A percentile compares a stretch with the other conserved stretches of the same genome.
Conservation (phyloP, 1,139 yeast genomes). For the Geotrichum bryndzae region DNA sequence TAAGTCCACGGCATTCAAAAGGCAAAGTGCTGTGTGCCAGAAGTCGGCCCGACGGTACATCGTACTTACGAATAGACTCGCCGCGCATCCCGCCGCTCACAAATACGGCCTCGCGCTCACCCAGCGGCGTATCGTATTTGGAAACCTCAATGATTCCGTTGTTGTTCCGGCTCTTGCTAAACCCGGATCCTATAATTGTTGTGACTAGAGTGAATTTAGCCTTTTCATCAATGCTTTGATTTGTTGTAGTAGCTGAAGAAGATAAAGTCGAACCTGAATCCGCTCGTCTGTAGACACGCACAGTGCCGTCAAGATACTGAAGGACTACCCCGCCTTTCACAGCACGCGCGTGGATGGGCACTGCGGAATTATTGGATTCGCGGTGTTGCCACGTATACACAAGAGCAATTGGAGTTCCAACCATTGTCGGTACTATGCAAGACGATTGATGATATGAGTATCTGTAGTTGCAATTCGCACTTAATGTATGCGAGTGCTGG, state of each 20-base stretch:
- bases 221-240: not conserved
- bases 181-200: slow-evolving; percentile 6
- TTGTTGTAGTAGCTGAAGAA: not conserved
- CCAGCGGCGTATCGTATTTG: slow-evolving; percentile 9
- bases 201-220: not conserved
- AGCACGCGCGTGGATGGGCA: slow-evolving; percentile 12
- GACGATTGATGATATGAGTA: not conserved
- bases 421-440: slow-evolving; percentile 1
- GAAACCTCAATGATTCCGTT: slow-evolving; percentile 12
- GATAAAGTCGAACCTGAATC: not conserved
- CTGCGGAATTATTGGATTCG: slow-evolving; percentile 10
- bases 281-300: slow-evolving; percentile 6
- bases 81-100: slow-evolving; percentile 1
- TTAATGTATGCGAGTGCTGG: not conserved
- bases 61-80: slow-evolving; percentile 16
- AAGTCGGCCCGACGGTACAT: slow-evolving; percentile 19
- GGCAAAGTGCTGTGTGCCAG: slow-evolving; percentile 16
- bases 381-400: slow-evolving; percentile 16
- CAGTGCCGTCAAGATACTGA: slow-evolving; percentile 14
- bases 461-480: not conserved
- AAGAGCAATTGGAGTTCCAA: slow-evolving; percentile 1
- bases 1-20: slow-evolving; percentile 21
- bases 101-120: slow-evolving; percentile 8
- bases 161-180: slow-evolving; percentile 1
- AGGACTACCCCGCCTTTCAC: slow-evolving; percentile 10